Conservation (phyloP, 2,329 filamentous ascomycete genomes). For the Penicillium sp. region DNA sequence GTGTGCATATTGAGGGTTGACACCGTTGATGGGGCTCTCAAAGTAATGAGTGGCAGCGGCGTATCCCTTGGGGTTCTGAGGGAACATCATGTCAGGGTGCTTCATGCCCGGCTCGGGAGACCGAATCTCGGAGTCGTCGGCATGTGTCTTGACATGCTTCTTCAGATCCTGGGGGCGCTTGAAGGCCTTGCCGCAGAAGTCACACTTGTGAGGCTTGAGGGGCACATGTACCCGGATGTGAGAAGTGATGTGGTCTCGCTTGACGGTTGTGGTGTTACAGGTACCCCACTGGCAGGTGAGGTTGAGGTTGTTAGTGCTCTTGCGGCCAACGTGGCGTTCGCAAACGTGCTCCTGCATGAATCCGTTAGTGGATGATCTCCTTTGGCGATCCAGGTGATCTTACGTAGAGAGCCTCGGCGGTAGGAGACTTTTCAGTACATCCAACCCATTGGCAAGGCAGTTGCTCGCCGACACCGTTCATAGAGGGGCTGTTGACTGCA, state of each 20-base stretch:
- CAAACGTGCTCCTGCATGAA: conserved; percentile 84
- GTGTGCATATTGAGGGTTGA: conserved; percentile 43
- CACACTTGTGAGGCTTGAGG: conserved; percentile 97
- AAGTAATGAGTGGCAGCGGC: conserved; percentile 58
- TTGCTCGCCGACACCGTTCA: conserved; percentile 41
- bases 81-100: conserved; percentile 46
- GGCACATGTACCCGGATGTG: conserved; percentile 99
- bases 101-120: conserved; percentile 62
- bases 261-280: conserved; percentile 94
- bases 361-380: background rate
- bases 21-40: conserved; percentile 52
- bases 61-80: conserved; percentile 42
- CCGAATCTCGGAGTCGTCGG: conserved; percentile 82
- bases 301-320: conserved; percentile 98
- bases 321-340: conserved; percentile 96
- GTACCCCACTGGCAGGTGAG: conserved; percentile 96
- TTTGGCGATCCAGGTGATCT: conserved; percentile 22
- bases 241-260: conserved; percentile 98
- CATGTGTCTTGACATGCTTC: conserved; percentile 99
- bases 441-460: conserved; percentile 63
- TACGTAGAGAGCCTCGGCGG: conserved; percentile 65
- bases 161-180: conserved; percentile 98
- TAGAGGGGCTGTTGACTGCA: conserved; percentile 32
- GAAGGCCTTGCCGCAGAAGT: conserved; percentile 98
- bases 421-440: conserved; percentile 61